Percentiles rank a stretch among this genome's conserved stretches.
Conservation (phyloP, 2,329 filamentous ascomycete genomes). For the Aspergillus candidus region DNA sequence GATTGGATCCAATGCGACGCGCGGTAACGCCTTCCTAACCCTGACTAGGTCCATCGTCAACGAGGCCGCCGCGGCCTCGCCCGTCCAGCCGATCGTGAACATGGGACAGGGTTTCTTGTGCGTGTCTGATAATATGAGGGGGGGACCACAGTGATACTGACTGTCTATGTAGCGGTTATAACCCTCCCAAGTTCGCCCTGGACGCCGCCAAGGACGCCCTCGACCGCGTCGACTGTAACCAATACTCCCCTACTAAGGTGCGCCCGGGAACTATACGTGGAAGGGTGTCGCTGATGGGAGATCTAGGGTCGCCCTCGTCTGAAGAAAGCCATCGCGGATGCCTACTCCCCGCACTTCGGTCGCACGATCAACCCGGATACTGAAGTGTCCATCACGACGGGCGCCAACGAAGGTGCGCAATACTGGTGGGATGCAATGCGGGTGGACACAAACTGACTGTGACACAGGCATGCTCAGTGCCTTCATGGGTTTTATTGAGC, state of each 20-base stretch:
- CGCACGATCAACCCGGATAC: slow-evolving; percentile 77
- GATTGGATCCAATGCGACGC: slow-evolving; percentile 1
- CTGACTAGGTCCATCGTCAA: slow-evolving; percentile 57
- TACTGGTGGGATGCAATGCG: neutral
- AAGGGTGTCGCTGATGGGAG: slow-evolving; percentile 3
- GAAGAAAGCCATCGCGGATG: slow-evolving; percentile 86
- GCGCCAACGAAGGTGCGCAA: slow-evolving; percentile 43
- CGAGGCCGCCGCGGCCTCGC: slow-evolving; percentile 58
- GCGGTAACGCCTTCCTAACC: slow-evolving; percentile 11
- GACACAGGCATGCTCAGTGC: slow-evolving; percentile 76
- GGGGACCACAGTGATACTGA: neutral
- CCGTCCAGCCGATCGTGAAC: slow-evolving; percentile 61
- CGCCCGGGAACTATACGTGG: neutral
- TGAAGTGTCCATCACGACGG: slow-evolving; percentile 88
- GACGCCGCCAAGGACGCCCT: slow-evolving; percentile 86
- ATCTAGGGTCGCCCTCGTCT: slow-evolving; percentile 71
- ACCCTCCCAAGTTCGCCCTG: slow-evolving; percentile 83
- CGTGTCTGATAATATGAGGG: slow-evolving; percentile 20
- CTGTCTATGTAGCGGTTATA: slow-evolving; percentile 60
- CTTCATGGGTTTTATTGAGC: slow-evolving; percentile 96
- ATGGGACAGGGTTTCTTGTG: slow-evolving; percentile 61
- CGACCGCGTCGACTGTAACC: slow-evolving; percentile 91
- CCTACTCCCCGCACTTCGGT: slow-evolving; percentile 86
- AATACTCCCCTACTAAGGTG: slow-evolving; percentile 90
- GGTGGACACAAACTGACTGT: neutral